Conservation (phyloP, 495 filamentous ascomycete genomes). For the Wilcoxina mikolae region DNA sequence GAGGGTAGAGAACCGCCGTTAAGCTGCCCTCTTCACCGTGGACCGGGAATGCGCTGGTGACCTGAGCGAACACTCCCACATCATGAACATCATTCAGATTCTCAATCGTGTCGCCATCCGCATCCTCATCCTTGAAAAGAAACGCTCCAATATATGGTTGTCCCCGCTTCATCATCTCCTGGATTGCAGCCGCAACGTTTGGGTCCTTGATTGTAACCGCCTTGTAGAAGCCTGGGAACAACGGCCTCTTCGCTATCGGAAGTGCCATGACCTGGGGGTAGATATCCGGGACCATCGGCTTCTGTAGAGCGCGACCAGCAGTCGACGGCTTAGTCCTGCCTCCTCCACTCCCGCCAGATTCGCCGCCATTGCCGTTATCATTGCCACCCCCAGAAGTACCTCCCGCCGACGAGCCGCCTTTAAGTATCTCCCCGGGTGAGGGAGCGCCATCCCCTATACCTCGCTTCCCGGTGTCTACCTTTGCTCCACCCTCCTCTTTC, state of each 20-base stretch:
- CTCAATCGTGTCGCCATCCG: constrained; percentile 81
- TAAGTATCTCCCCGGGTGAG: constrained; percentile 14
- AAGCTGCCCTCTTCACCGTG: constrained; percentile 62
- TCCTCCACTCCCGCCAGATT: not conserved
- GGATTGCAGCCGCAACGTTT: constrained; percentile 74
- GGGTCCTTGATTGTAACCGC: constrained; percentile 88
- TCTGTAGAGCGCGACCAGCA: constrained; percentile 61
- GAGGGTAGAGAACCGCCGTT: constrained; percentile 88
- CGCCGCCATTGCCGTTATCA: constrained; percentile 6
- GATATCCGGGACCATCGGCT: constrained; percentile 77
- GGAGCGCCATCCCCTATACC: constrained; percentile 9
- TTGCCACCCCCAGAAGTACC: constrained; percentile 14
- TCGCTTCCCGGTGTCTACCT: constrained; percentile 16
- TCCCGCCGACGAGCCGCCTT: constrained; percentile 18
- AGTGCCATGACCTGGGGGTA: constrained; percentile 99
- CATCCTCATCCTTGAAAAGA: constrained; percentile 87
- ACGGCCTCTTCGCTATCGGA: constrained; percentile 84
- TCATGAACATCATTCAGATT: constrained; percentile 80
- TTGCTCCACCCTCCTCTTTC: constrained; percentile 11
- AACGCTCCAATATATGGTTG: constrained; percentile 97
- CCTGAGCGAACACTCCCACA: constrained; percentile 90
- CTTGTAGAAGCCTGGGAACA: constrained; percentile 98
- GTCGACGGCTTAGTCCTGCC: constrained; percentile 48
- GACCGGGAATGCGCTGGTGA: constrained; percentile 86
- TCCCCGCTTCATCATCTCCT: constrained; percentile 93